These are phyloP conservation scores for Pyrenula aspistea DNA, from an alignment of 495 filamentous ascomycete species.

Conservation along the genomic window DNA sequence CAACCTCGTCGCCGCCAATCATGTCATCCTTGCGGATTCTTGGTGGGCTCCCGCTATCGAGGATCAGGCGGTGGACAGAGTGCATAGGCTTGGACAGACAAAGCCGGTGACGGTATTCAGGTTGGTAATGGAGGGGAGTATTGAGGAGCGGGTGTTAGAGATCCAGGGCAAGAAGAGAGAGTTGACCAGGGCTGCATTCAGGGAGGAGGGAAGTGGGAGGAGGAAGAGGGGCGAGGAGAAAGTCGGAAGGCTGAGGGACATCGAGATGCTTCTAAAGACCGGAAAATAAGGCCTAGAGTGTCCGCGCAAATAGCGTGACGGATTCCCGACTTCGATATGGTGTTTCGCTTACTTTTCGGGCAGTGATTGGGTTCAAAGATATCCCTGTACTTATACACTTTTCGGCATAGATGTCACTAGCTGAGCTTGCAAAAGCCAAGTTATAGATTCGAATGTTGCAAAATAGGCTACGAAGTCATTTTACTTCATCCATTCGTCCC, in stretches of 20 bases:
- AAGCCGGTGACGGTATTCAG: constrained; percentile 68
- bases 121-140: constrained; percentile 67
- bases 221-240: constrained; percentile 35
- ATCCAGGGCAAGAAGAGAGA: constrained; percentile 73
- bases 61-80: constrained; percentile 85
- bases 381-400: too few relatives aligned
- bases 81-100: constrained; percentile 79
- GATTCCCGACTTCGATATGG: too few relatives aligned
- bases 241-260: constrained; percentile 41
- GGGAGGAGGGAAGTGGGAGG: constrained; percentile 35
- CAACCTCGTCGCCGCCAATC: constrained; percentile 80
- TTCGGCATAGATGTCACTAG: too few relatives aligned
- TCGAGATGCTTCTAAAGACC: constrained; percentile 48
- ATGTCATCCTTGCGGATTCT: constrained; percentile 70
- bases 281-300: too few relatives aligned
- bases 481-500: too few relatives aligned
- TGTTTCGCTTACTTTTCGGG: too few relatives aligned
- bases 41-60: constrained; percentile 96
- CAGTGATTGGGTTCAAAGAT: too few relatives aligned
- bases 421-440: too few relatives aligned
- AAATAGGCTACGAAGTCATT: too few relatives aligned
- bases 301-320: too few relatives aligned
- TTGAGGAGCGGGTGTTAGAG: constrained; percentile 79
- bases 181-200: constrained; percentile 66
- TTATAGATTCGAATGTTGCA: too few relatives aligned